Evolutionary conservation across 345 rosid species (phyloP), one percentile per base, ranked within the genome.

Genomic region (Melaleuca quinquenervia): DNA sequence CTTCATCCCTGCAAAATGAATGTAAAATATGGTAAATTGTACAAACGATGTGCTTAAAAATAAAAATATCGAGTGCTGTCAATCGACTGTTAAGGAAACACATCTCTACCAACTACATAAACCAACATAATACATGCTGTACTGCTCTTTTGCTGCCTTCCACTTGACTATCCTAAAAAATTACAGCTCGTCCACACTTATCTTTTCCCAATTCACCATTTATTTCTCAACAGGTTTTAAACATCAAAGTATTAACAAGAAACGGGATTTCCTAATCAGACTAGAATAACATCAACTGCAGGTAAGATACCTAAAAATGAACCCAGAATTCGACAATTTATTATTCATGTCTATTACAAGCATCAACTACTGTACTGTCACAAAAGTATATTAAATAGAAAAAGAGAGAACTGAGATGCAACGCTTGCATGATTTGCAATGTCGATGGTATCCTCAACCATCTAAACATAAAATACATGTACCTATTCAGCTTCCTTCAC

Each of bases 1-100:
- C 98, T 87, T 94, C 98, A 84, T 97, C 99, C 98, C 99, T 97
- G 89, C 52, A 55, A 52, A 41, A 84, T 15, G 45, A 16, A 52
- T 1, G 29, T 48, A 51, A 27, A 45, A 52, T 82, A 70, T 36
- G 36, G 48, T 36, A 70, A 70, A 70, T 70, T 70, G 21, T 36
- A 70, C 21, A 7, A 36, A 48, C 36, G 11, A 64, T 18, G 22
- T 70, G 80, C 12, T 70, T 36, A 36, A 70, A 70, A 18, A 70
- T 70, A 18, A 36, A 70, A 70, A 36, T 44, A 64, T 36, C 80
- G 36, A 70, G 48, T 36, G 80, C 80, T 70, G 18, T 24, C 26
- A 36, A 70, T 36, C 80, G 20, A 70, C 11, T 21, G 44, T 36
- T 18, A 44, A 44, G 20, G 80, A 36, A 70, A 70, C 80, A 70